Base-by-base conservation (phyloP, 2,329 filamentous ascomycete genomes). In the Lanzia echinophila region DNA sequence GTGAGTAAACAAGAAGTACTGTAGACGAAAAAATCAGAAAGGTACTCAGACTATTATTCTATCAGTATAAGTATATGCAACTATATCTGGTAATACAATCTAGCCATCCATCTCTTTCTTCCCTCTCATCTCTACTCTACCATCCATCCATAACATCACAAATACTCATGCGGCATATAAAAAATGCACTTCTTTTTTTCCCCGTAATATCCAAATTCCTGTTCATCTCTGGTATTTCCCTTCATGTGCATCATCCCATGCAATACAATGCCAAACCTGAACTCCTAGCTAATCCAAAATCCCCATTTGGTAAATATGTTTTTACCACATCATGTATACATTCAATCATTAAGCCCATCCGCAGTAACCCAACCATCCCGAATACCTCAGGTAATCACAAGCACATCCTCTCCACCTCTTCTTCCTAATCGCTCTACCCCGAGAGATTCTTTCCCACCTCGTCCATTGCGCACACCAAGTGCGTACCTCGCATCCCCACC, bases 401-500 rank as follows among this genome's bases (percentile, higher is more conserved):
- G 28, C 5, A 39, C 31, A 15, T 50, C 12, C 24, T 54, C 46
- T n/a, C 13, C 46, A 12, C 43, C 56, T 44, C 52, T 60, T 22
- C 61, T 55, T 46, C 63, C 65, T n/a, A 67, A 12, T 24, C 61
- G 59, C 52, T 67, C 65, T 12, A 69, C 56, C 2, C 65, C 66
- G 5, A 67, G 43, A 41, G 55, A 60, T 31, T 66, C 62, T n/a
- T 56, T 60, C 1, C 62, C 65, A 38, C 62, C 41, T 28, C 61
- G 44, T 3, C 64, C 64, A 39, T 34, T 56, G 32, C 60, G 63
- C 11, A 66, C 54, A 1, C 67, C 66, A 53, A 68, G 65, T 0
- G 57, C 62, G 46, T 61, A 69, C 13, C 45, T 59, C 15, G 62
- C 58, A 15, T 56, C 50, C 12, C 55, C 17, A 44, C 53, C 19